Conservation (phyloP, 78 protist genomes). For the Isochrysis galbana region DNA sequence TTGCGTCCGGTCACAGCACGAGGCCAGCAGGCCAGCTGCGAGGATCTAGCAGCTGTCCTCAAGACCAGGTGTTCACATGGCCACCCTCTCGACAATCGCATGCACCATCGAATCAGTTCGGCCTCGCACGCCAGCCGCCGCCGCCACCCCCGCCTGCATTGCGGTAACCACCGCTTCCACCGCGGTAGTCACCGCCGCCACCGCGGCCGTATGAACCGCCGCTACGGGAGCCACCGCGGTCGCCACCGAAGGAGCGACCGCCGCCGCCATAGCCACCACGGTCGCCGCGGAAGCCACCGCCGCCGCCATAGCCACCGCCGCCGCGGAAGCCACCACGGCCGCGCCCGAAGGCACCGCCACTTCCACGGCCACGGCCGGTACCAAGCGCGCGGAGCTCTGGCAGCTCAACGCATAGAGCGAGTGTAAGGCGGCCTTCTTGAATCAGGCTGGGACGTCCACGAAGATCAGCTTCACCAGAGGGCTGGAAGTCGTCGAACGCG, state of each 20-base stretch:
- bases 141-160: too few relatives aligned
- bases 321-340: not conserved
- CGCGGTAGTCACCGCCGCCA: not conserved
- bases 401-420: not conserved
- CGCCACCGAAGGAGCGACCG: not conserved
- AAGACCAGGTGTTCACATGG: too few relatives aligned
- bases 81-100: too few relatives aligned
- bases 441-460: not conserved
- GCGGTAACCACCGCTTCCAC: not conserved
- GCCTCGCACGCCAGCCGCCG: too few relatives aligned
- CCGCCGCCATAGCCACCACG: not conserved
- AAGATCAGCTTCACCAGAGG: not conserved
- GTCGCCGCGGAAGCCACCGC: not conserved
- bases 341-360: not conserved
- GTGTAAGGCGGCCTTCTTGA: not conserved
- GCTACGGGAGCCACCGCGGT: not conserved
- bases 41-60: too few relatives aligned
- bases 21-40: too few relatives aligned
- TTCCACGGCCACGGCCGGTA: not conserved
- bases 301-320: not conserved
- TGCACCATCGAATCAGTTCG: too few relatives aligned
- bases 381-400: not conserved
- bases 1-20: too few relatives aligned
- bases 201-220: not conserved
- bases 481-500: not conserved